Conservation (phyloP, 352 stramenopile genomes). For the Globisporangium yorkense region DNA sequence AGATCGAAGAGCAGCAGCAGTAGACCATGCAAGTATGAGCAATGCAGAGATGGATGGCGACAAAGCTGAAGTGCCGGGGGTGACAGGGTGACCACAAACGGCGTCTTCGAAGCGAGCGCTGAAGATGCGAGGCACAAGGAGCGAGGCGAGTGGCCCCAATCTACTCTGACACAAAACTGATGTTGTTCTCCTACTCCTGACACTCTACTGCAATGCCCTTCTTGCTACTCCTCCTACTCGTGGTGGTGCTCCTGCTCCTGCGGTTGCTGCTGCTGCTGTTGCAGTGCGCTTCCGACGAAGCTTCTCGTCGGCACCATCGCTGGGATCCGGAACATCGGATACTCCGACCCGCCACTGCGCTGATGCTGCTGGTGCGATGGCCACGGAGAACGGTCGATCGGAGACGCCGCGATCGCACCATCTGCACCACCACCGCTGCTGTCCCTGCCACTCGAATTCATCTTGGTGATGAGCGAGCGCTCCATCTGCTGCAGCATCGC, state of each 20-base stretch:
- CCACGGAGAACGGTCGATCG: constrained; percentile 39
- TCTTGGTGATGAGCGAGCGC: constrained; percentile 62
- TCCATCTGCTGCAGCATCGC: constrained; percentile 87
- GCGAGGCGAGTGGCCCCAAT: too few relatives aligned
- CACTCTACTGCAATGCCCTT: not conserved
- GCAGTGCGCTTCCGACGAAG: not conserved
- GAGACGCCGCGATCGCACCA: constrained; percentile 26
- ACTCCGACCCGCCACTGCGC: constrained; percentile 28
- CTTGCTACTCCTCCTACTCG: not conserved
- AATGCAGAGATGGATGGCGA: not conserved
- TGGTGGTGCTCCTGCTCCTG: not conserved
- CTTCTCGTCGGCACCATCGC: constrained; percentile 31
- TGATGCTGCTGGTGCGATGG: constrained; percentile 18
- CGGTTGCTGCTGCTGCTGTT: not conserved
- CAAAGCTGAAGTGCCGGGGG: too few relatives aligned
- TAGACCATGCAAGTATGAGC: not conserved
- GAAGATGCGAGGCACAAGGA: too few relatives aligned
- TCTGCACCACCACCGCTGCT: constrained; percentile 1
- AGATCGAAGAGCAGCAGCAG: not conserved
- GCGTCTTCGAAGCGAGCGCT: too few relatives aligned
- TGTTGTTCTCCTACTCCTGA: not conserved
- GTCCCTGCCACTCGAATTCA: constrained; percentile 24
- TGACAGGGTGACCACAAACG: too few relatives aligned
- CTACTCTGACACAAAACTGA: not conserved
- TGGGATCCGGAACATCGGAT: constrained; percentile 64